phyloP scores from a whole-genome alignment of 164 flowering plant genomes.

The Berberis vulgaris region DNA sequence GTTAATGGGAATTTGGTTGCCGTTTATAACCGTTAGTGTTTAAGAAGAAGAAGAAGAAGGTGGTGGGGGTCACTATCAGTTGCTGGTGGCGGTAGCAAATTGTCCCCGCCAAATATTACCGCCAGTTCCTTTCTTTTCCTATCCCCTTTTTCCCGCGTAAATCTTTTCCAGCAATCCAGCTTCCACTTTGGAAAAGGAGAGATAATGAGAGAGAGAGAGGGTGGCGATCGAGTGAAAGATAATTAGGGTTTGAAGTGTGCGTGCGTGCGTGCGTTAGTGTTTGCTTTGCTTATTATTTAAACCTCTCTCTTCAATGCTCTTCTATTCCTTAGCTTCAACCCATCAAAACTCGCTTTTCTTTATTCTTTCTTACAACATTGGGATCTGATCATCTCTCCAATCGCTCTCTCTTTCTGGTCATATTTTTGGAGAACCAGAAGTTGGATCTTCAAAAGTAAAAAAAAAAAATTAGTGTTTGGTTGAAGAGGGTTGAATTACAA shows the following conservation, averaged over 20 bases:
- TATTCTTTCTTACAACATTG: conserved; percentile 15
- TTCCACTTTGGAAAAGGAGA: conserved; percentile 13
- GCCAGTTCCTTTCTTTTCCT: neutral
- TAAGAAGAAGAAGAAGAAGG: neutral
- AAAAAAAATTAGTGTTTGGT: too few species aligned
- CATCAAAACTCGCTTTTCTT: neutral
- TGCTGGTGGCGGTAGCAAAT: conserved; percentile 30
- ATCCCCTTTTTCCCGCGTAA: conserved; percentile 19
- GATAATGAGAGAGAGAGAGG: conserved; percentile 15
- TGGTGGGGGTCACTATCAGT: conserved; percentile 33
- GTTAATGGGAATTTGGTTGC: too few species aligned
- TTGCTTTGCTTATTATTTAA: conserved; percentile 24
- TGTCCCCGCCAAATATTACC: conserved; percentile 12
- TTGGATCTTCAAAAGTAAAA: too few species aligned
- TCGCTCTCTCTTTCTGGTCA: too few species aligned
- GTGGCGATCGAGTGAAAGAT: conserved; percentile 9
- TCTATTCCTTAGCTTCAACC: conserved; percentile 21
- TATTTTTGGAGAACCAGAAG: too few species aligned
- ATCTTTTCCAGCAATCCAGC: conserved; percentile 61
- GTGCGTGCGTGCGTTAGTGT: conserved; percentile 2
- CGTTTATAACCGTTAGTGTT: too few species aligned
- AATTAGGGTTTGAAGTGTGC: conserved; percentile 24
- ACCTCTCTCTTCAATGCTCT: conserved; percentile 24
- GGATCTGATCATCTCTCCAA: conserved; percentile 28
- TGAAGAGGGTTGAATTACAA: too few species aligned